Conservation (phyloP, 2,329 filamentous ascomycete genomes). For the Colletotrichum melonis region DNA sequence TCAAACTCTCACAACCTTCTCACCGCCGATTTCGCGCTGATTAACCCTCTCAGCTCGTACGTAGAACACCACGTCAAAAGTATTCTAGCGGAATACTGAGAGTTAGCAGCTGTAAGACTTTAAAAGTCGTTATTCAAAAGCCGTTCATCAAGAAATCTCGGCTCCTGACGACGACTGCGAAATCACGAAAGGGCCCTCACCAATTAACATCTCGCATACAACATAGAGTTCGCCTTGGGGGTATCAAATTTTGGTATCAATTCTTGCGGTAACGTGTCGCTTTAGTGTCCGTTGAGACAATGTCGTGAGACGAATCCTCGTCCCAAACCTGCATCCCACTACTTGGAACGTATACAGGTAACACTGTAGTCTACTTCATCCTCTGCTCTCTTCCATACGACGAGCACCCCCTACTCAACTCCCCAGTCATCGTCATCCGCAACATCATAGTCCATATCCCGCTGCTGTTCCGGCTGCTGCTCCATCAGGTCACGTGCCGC, state of each 20-base stretch:
- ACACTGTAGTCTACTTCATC: neutral
- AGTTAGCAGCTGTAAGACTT: no score
- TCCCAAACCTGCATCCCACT: neutral
- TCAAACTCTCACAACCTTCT: no score
- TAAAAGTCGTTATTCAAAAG: fast-evolving
- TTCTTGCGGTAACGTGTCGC: neutral
- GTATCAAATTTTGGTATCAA: neutral
- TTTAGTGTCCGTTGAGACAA: no score
- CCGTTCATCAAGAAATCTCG: neutral
- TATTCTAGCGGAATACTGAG: no score
- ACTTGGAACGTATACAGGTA: neutral
- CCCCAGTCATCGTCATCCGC: conserved; percentile 63
- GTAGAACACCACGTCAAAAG: no score
- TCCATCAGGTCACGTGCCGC: conserved; percentile 25
- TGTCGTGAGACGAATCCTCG: neutral
- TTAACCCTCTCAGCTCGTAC: no score
- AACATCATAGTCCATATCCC: conserved; percentile 65
- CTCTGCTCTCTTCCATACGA: neutral
- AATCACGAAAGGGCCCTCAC: neutral
- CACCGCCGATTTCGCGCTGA: no score
- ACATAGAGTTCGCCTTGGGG: neutral
- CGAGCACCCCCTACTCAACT: conserved; percentile 31
- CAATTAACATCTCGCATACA: neutral
- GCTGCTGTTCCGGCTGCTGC: conserved; percentile 45
- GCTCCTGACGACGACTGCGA: neutral